A percentile compares a stretch with the other conserved stretches of the same genome.
Evolutionary conservation across 495 filamentous ascomycete species (phyloP).

Genomic region (Neurospora pannonica): DNA sequence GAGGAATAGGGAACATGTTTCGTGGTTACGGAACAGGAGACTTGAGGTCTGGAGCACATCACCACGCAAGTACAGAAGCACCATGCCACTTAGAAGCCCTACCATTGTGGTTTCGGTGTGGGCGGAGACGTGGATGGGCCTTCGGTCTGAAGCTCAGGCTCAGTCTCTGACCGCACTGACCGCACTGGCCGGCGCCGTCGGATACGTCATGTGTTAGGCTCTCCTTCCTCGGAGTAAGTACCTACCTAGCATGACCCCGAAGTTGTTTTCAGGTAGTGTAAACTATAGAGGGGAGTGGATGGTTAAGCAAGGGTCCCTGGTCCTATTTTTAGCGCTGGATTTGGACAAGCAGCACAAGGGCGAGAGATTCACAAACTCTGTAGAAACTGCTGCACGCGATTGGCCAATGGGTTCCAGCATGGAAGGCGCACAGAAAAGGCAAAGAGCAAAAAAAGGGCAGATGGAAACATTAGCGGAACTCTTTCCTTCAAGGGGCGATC

Average conservation of each 20-base stretch:
- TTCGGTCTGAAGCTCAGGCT: background rate
- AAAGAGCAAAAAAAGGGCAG: background rate
- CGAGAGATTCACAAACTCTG: background rate
- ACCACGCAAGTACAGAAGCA: background rate
- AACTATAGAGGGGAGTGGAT: background rate
- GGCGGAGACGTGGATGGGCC: background rate
- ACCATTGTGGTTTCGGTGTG: background rate
- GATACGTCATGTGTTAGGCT: background rate
- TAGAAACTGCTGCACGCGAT: background rate
- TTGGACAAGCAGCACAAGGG: background rate
- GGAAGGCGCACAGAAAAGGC: background rate
- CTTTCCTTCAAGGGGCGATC: background rate
- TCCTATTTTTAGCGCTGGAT: background rate
- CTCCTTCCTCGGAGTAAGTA: background rate
- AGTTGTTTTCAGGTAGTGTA: background rate
- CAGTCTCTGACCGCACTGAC: background rate
- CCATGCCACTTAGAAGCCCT: background rate
- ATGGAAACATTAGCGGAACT: background rate
- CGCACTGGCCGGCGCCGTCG: background rate
- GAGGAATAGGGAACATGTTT: background rate
- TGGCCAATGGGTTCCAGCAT: background rate
- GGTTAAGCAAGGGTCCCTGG: background rate
- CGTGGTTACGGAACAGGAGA: background rate
- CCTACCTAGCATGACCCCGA: background rate
- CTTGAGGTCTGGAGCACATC: background rate